A percentile compares a stretch with the other conserved stretches of the same genome.
These are phyloP conservation scores for Arabidopsis suecica DNA, from an alignment of 345 rosid genomes.

Conservation along the genomic window DNA sequence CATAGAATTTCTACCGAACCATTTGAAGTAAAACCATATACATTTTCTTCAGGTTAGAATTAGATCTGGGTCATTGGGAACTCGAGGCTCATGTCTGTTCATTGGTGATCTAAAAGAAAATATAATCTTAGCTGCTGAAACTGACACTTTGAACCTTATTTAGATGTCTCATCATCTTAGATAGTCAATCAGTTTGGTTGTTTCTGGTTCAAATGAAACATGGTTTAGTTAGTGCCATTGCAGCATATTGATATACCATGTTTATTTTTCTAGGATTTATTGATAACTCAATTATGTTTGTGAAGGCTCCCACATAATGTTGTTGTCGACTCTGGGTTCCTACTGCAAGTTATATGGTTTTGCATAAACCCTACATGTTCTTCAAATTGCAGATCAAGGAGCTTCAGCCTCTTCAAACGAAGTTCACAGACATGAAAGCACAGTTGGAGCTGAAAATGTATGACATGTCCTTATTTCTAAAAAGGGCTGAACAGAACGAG, in stretches of 20 bases:
- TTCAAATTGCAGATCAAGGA: slow-evolving; percentile 68
- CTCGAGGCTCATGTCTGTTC: slow-evolving; percentile 1
- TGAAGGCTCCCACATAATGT: slow-evolving; percentile 13
- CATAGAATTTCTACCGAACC: background rate
- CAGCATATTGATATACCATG: background rate
- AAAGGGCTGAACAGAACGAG: slow-evolving; percentile 91
- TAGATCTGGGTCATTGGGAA: slow-evolving; percentile 1
- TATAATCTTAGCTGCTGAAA: slow-evolving; percentile 14
- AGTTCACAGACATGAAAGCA: slow-evolving; percentile 66
- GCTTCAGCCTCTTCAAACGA: slow-evolving; percentile 73
- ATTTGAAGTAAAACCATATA: background rate
- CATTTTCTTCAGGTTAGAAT: background rate
- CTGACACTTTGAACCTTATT: slow-evolving; percentile 9
- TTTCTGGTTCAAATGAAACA: slow-evolving; percentile 25
- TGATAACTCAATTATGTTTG: slow-evolving; percentile 10
- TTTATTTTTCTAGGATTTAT: slow-evolving; percentile 21
- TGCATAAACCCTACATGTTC: slow-evolving; percentile 15
- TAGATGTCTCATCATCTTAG: slow-evolving; percentile 17
- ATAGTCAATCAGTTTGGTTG: slow-evolving; percentile 19
- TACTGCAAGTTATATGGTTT: background rate
- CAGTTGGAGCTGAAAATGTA: slow-evolving; percentile 84
- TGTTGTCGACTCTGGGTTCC: slow-evolving; percentile 10
- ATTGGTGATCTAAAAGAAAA: slow-evolving; percentile 1
- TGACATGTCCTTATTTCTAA: slow-evolving; percentile 83
- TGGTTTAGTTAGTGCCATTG: slow-evolving; percentile 3